phyloP scores from a whole-genome alignment of 2,329 filamentous ascomycete species.

The Epichloe elymi region DNA sequence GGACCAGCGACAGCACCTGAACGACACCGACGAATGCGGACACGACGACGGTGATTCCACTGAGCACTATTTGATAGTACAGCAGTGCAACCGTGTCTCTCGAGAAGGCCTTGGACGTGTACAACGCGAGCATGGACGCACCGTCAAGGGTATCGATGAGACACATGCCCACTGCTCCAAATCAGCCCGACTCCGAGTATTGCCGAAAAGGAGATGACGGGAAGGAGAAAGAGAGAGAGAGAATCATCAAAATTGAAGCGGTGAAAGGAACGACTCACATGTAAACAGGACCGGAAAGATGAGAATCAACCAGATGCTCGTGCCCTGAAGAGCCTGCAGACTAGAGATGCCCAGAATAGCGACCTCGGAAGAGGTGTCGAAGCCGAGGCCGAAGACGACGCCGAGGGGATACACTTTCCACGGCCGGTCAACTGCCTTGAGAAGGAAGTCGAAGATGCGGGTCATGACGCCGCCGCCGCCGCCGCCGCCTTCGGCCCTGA shows the following conservation, averaged over 20 bases:
- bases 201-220: not conserved
- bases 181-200: not conserved
- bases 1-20: constrained; percentile 66
- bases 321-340: constrained; percentile 74
- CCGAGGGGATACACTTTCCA: constrained; percentile 98
- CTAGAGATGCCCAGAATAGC: constrained; percentile 82
- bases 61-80: constrained; percentile 87
- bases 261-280: constrained; percentile 29
- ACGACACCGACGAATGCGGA: constrained; percentile 76
- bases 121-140: constrained; percentile 88
- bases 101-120: constrained; percentile 67
- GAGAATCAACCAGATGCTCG: constrained; percentile 84
- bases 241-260: not conserved
- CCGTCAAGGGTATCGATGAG: constrained; percentile 86
- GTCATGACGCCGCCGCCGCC: constrained; percentile 61
- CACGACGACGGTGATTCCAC: constrained; percentile 68
- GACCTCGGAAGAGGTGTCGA: constrained; percentile 91
- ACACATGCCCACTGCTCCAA: constrained; percentile 68
- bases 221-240: too few species aligned
- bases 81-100: constrained; percentile 77
- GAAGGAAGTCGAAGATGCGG: constrained; percentile 57
- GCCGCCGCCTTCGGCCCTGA: constrained; percentile 65
- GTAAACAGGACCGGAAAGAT: constrained; percentile 88
- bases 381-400: constrained; percentile 79
- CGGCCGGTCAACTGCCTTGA: constrained; percentile 58